Evolutionary conservation across 768 basidiomycete genomes (phyloP), one percentile per base, ranked within the genome.

Genomic region (Rhizopogon vinicolor): DNA sequence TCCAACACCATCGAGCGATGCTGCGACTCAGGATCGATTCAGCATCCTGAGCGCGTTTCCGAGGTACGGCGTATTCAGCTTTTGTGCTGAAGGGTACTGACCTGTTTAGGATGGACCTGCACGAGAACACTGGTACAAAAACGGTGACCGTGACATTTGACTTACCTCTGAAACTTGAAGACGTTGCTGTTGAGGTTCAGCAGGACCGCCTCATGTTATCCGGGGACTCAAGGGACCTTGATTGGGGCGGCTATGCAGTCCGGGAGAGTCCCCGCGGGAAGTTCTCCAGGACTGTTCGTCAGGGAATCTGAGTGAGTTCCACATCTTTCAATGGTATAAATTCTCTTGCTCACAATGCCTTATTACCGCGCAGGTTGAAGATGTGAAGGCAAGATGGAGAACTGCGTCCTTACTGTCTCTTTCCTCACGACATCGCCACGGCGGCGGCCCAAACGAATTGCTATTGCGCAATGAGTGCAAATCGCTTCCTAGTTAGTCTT

Each of bases 71-170:
- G 1, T 12, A 5, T 9, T 46, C 5, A 18, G 8, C 14, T 25
- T 12, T 12, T n/a, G 3, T 41, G 0, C 0, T 3, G 1, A 9
- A 3, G 19, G 22, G 37, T 1, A 51, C 45, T 43, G 29, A 48
- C 25, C 31, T 37, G n/a, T 40, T 1, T 58, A 83, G 82, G 60
- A 77, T 84, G 75, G 79, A 82, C 58, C 66, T 83, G 14, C 78
- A 80, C 62, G 80, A 83, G 61, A 70, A 83, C 57, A 42, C 60
- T 1, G 72, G 77, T 22, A 67, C 65, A n/a, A 80, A 80, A 61
- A 62, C 69, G 28, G 77, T 84, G 40, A 80, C 78, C 1, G 81
- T 82, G 41, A 67, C 72, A 9, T 82, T 84, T 61, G 82, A 85
- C 59, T 69, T 85, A 9, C 82, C 25, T 83, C 0, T 82, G 82